Evolutionary conservation across 192 early-diverging fungal species (phyloP), one percentile per base, ranked within the genome.

Genomic region (Linnemannia schmuckeri): DNA sequence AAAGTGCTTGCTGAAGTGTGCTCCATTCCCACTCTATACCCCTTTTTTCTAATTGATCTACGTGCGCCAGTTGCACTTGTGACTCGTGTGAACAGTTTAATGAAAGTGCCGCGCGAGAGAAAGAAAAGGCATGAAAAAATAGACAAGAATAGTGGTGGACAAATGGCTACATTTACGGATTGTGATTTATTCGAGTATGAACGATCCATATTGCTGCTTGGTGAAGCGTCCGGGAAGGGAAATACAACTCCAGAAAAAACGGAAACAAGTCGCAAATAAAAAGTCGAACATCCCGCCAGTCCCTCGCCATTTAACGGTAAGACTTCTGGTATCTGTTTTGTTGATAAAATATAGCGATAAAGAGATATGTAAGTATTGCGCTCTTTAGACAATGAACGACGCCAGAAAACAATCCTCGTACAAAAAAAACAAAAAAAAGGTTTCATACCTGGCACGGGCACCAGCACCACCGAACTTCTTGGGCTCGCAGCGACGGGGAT

Each of bases 401-500:
- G 17, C 27, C 0, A 44, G 55, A 20, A 22, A 54, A 18, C 52
- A 54, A 1, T 6, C 0, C 52, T 22, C 17, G 22, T 1, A 54
- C 0, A 7, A 18, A 57, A 57, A 24, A 57, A 7, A 57, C 4
- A 78, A 89, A 70, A 40, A 78, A 57, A 74, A 49, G 33, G 70
- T 44, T 27, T 27, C 68, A 78, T 93, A 96, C 89, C 97, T 95
- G 87, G 98, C 95, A 92, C 98, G 97, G 90, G 98, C 98, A 96
- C 98, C 98, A 82, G 92, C 92, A 94, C 98, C 98, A 92, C 98
- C 98, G 89, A 99, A 99, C 95, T 99, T 99, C 97, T 99, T 99
- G 92, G 98, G 97, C 91, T 99, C 98, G 92, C 96, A 97, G 88
- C 98, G 97, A 92, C 98, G 97, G 80, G 98, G 97, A 91, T 99